Evolutionary conservation across 2,329 filamentous ascomycete species (phyloP), one percentile per base, ranked within the genome.

Genomic region (Cladosporium sp.): DNA sequence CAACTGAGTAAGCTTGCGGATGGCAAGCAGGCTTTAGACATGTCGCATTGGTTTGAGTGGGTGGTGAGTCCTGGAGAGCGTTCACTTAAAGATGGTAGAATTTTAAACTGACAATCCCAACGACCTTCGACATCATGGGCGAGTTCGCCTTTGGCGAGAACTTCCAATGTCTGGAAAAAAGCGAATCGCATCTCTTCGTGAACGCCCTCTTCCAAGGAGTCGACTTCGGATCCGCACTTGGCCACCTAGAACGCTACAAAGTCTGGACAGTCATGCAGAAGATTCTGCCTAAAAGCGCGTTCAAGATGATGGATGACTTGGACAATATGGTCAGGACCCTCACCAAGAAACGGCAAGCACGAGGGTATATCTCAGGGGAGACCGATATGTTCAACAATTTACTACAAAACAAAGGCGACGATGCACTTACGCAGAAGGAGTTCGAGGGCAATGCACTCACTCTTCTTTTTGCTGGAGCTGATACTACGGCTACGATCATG

Each of bases 401-500:
- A 3, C 58, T 61, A 3, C 53, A 62, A 20, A 60, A 64, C 49
- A 55, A 57, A 4, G 50, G 40, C 35, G 59, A 56, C 12, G 60
- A 63, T 13, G 68, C 65, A 62, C 63, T 71, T 61, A 64, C 62
- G 0, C 50, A 58, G 19, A 59, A 57, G 5, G 69, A 72, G 45
- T 66, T 72, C 47, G 60, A 65, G 10, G 58, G 62, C 28, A 72
- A 65, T 34, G 61, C 62, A 13, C 51, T 58, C 15, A 64, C 66
- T 4, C 53, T 73, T 1, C 66, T 72, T 22, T 54, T 70, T 3
- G 69, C 63, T 17, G 70, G 69, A 7, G 66, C 66, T 17, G 70
- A 72, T 51, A 72, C 70, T 1, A 67, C 64, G 15, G 67, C 68
- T 4, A 71, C 69, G 5, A 58, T 70, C 8, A 57, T 73, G 20